These are phyloP conservation scores for Pythium phragmitis DNA, from an alignment of 352 stramenopile genomes.

Conservation along the genomic window DNA sequence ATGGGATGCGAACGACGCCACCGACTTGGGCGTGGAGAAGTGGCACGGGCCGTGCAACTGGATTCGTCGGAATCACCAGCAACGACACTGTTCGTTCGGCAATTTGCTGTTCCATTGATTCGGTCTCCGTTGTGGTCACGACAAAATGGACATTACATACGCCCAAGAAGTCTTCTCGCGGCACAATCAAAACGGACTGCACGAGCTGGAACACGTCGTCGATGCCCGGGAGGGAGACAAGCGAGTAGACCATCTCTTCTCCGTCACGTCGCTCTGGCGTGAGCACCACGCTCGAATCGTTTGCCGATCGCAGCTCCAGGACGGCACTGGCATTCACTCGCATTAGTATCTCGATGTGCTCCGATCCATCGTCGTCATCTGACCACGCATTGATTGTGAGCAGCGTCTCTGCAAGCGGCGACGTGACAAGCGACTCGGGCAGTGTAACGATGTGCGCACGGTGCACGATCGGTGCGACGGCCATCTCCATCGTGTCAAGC, in stretches of 20 bases:
- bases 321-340: conserved; percentile 13
- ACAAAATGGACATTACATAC: conserved; percentile 12
- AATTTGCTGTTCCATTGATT: conserved; percentile 7
- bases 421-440: conserved; percentile 28
- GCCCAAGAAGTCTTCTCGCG: conserved; percentile 19
- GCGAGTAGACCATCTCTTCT: conserved; percentile 8
- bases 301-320: conserved; percentile 9
- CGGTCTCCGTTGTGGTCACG: conserved; percentile 15
- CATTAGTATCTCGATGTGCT: conserved; percentile 5
- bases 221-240: not conserved
- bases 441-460: conserved; percentile 18
- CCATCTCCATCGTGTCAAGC: not conserved
- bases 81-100: not conserved
- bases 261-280: not conserved
- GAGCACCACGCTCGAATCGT: not conserved
- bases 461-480: conserved; percentile 29
- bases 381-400: conserved; percentile 32
- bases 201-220: conserved; percentile 5
- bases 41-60: not conserved
- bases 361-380: conserved; percentile 19
- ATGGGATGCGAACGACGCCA: conserved; percentile 36
- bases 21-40: conserved; percentile 21
- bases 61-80: conserved; percentile 16
- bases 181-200: conserved; percentile 13
- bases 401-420: conserved; percentile 24